These are phyloP conservation scores for Berberis vulgaris DNA, from an alignment of 164 flowering plant genomes.

Conservation along the genomic window DNA sequence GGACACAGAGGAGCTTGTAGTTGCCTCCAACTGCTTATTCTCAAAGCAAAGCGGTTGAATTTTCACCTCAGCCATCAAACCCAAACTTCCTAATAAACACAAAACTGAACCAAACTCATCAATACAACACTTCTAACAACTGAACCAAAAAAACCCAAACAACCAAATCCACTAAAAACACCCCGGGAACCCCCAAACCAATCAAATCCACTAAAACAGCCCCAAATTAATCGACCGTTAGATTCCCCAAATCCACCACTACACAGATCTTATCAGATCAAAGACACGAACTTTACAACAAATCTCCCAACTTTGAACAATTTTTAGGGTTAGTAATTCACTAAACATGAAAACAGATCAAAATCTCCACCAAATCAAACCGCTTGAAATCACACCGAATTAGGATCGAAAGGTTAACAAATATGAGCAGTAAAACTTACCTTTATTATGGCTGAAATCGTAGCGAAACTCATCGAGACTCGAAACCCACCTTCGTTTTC, in stretches of 20 bases:
- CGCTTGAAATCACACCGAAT: neutral
- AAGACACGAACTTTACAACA: too few species aligned
- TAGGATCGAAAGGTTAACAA: neutral
- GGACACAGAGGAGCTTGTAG: slow-evolving; percentile 67
- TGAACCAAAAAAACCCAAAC: slow-evolving; percentile 5
- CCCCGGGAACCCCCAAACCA: slow-evolving; percentile 8
- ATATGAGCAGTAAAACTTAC: too few species aligned
- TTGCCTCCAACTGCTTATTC: slow-evolving; percentile 63
- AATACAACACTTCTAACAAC: slow-evolving; percentile 3
- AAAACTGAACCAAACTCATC: slow-evolving; percentile 17
- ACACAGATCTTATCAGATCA: too few species aligned
- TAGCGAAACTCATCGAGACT: slow-evolving; percentile 20
- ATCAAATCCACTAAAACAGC: neutral
- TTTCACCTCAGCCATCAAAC: slow-evolving; percentile 38
- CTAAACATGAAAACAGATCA: too few species aligned
- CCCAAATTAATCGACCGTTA: too few species aligned
- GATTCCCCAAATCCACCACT: too few species aligned
- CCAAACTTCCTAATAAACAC: slow-evolving; percentile 11
- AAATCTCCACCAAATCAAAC: neutral
- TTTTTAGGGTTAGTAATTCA: too few species aligned
- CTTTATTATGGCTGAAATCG: slow-evolving; percentile 30
- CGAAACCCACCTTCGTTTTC: too few species aligned
- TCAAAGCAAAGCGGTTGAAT: slow-evolving; percentile 53
- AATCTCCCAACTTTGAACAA: too few species aligned
- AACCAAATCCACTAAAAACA: neutral